Conservation (phyloP, 148 eudicot species). For the Cornus florida region DNA sequence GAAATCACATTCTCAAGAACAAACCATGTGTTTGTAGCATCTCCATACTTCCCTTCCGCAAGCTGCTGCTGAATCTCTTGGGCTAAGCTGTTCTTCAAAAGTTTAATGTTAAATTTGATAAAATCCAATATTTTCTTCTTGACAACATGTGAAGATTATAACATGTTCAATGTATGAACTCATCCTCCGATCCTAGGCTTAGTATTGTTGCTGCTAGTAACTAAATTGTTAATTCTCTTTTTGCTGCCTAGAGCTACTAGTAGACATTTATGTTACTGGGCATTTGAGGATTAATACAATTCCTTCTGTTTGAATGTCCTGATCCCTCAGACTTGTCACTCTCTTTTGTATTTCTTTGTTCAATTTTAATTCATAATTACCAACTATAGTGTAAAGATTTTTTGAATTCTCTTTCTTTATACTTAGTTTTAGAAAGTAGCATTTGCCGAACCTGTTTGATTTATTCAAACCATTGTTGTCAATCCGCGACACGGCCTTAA, state of each 20-base stretch:
- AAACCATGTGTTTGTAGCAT: neutral
- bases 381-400: neutral
- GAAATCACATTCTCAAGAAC: neutral
- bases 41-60: slow-evolving; percentile 6
- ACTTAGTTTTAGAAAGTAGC: neutral
- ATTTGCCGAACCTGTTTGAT: slow-evolving; percentile 11
- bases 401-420: neutral
- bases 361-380: neutral
- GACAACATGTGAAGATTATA: no score
- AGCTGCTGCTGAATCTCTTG: slow-evolving; percentile 10
- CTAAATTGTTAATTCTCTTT: no score
- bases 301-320: no score
- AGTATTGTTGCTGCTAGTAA: no score
- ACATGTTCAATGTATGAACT: no score
- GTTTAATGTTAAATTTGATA: neutral
- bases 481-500: slow-evolving; percentile 10
- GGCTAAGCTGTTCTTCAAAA: slow-evolving; percentile 3
- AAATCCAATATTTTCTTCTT: no score
- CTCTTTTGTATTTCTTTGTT: no score
- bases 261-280: no score
- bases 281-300: no score
- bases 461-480: neutral
- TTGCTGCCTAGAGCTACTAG: no score
- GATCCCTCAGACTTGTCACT: no score
- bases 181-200: no score